Evolutionary conservation across 2,329 filamentous ascomycete genomes (phyloP), one percentile per base, ranked within the genome.

Genomic region (Diaporthe longicolla): DNA sequence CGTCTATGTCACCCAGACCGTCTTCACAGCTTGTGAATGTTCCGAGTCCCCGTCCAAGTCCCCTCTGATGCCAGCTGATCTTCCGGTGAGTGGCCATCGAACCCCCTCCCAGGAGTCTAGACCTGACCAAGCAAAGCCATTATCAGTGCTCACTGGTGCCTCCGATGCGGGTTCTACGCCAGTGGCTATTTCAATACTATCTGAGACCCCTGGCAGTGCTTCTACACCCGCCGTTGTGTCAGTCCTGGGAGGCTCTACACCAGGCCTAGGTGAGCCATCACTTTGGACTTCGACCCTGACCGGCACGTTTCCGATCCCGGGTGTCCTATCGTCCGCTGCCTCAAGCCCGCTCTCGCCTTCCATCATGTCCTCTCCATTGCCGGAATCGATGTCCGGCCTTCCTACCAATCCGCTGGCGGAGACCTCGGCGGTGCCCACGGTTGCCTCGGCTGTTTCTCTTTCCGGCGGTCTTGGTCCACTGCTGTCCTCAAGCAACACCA

Each of bases 1-100:
- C 4, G 59, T 75, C 45, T 75, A 73, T 40, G 57, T 75, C 59
- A 75, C 74, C 19, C 74, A 75, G 37, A 73, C 71, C 3, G 70
- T 75, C 43, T 75, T 73, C 43, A 75, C 74, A 13, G 66, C 71
- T 13, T 75, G 74, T n/a, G 74, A 75, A 9, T 73, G 74, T 32
- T 65, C 72, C 13, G 58, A 55, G 5, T 59, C 71, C 8, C 26
- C 32, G 24, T 63, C 70, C 9, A 24, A 13, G 3, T 35, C 57
- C 11, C 52, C 40, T 1, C 15, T 63, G 32, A 3, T 73, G 35
- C 43, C 71, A 19, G 24, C 71, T 19, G 24, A 7, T 4, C 40
- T 73, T n/a, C 54, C 74, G 4, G 74, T 75, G 13, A 52, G 74
- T 71, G 3, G n/a, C 17, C 0, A 26, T 37, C 13, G 8, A 11